phyloP scores from a whole-genome alignment of 371 early-diverging fungal species.

The Basidiobolus meristosporus region DNA sequence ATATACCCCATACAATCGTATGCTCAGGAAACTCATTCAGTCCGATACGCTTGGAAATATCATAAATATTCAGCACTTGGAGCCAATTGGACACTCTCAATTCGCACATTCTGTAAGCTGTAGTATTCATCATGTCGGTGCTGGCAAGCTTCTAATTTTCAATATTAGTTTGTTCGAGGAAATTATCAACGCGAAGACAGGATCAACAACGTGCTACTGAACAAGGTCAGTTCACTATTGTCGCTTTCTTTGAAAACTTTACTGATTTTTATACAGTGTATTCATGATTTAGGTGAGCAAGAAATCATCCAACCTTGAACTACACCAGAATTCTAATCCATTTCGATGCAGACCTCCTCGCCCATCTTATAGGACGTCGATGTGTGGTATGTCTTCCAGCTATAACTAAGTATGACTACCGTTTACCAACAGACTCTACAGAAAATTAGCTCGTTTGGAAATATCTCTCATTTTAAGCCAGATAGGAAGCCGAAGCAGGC shows the following conservation, averaged over 20 bases:
- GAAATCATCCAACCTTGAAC: no score
- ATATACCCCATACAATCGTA: conserved; percentile 22
- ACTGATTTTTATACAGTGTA: no score
- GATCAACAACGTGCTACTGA: conserved; percentile 23
- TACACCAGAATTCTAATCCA: no score
- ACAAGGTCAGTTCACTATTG: no score
- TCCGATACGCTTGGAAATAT: conserved; percentile 20
- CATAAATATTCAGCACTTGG: conserved; percentile 24
- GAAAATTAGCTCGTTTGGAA: conserved; percentile 20
- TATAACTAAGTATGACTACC: no score
- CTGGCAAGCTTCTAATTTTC: conserved; percentile 9
- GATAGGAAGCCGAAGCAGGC: conserved; percentile 24
- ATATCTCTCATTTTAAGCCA: conserved; percentile 20
- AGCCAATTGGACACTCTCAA: conserved; percentile 29
- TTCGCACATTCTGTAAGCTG: conserved; percentile 16
- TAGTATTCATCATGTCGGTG: no score
- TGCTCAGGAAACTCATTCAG: conserved; percentile 20
- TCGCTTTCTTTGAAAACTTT: no score
- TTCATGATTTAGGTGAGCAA: conserved; percentile 12
- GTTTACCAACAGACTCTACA: no score
- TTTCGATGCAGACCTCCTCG: no score
- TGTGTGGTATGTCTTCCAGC: conserved; percentile 1
- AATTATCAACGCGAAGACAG: conserved; percentile 25
- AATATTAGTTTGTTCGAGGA: conserved; percentile 26
- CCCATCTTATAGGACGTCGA: not conserved